phyloP scores from a whole-genome alignment of 352 stramenopile genomes.

The Thalassiosira mediterranea region DNA sequence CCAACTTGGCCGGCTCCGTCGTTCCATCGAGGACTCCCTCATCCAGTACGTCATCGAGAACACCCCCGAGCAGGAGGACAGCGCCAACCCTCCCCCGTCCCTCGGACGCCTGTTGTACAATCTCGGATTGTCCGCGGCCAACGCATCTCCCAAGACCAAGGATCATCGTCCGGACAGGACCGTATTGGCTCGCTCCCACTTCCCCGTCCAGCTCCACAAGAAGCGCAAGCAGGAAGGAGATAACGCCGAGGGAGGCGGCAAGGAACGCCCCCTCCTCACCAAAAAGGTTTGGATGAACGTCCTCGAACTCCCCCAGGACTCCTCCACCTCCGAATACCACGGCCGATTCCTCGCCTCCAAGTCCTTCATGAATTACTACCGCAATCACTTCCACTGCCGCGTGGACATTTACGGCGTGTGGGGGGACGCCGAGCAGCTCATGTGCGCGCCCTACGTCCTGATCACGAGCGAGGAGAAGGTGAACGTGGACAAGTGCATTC shows the following conservation, averaged over 20 bases:
- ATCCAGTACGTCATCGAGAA: constrained; percentile 43
- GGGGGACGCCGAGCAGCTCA: constrained; percentile 9
- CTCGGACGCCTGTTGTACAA: constrained; percentile 40
- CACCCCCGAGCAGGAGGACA: not conserved
- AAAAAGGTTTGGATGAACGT: constrained; percentile 61
- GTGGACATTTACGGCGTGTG: constrained; percentile 53
- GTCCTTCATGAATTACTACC: constrained; percentile 33
- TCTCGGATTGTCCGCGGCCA: constrained; percentile 25
- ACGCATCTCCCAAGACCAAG: constrained; percentile 39
- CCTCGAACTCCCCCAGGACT: constrained; percentile 40
- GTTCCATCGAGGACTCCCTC: constrained; percentile 30
- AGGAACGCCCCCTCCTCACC: not conserved
- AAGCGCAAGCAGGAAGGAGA: not conserved
- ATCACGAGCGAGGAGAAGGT: constrained; percentile 44
- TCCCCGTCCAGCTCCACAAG: constrained; percentile 8
- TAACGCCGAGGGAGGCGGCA: not conserved
- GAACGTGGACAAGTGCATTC: constrained; percentile 43
- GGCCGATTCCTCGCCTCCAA: constrained; percentile 42
- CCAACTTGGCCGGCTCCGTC: constrained; percentile 38
- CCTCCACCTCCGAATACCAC: constrained; percentile 29
- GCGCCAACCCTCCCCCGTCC: constrained; percentile 20
- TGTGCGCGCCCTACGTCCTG: constrained; percentile 44
- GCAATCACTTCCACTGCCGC: constrained; percentile 26
- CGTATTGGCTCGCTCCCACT: constrained; percentile 25
- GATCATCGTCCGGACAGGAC: constrained; percentile 35